Evolutionary conservation across 2,329 filamentous ascomycete species (phyloP), one percentile per base, ranked within the genome.

Genomic region (Neonectria faginata): DNA sequence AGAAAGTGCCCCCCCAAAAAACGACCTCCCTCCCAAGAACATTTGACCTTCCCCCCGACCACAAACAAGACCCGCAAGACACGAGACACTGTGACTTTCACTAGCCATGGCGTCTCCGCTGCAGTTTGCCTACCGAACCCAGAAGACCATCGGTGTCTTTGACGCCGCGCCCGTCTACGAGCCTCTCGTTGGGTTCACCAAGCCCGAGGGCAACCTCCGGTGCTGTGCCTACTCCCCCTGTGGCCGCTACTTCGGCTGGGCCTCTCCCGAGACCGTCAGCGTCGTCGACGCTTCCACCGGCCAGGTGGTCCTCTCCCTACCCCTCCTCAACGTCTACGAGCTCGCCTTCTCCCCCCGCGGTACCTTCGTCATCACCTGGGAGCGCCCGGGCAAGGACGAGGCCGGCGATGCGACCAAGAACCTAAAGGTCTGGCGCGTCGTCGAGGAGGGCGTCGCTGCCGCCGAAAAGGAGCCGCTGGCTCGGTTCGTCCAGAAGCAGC

Each of bases 51-150:
- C 67, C 25, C 25, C 48, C 68, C 69, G 61, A 70, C 69, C 73
- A 67, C 73, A 70, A 66, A 27, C 50, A 67, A 72, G 69, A 69
- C 61, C 50, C 64, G 68, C 67, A 75, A 73, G 70, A 73, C 72
- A 70, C 69, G 74, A 76, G 77, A 77, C 67, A 68, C 90, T 92
- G 92, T 93, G 91, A 86, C 91, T 94, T 94, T 93, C 78, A 90
- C 88, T 94, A 94, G 92, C 90, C 88, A 97, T 97, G 94, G 92
- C 93, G 80, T 90, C 86, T 86, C 90, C 92, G 78, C 91, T 95
- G 84, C 95, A 97, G 89, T 92, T 97, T 89, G 93, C 93, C 82
- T 97, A 92, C 87, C 93, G 96, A 84, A 97, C 96, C 81, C 92
- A 94, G 83, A 98, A 97, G 89, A 91, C 90, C 81, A 94, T 99